Percentiles rank a stretch among this genome's conserved stretches.
Conservation (phyloP, 257 asterid species). For the Solanum gracilifrons region DNA sequence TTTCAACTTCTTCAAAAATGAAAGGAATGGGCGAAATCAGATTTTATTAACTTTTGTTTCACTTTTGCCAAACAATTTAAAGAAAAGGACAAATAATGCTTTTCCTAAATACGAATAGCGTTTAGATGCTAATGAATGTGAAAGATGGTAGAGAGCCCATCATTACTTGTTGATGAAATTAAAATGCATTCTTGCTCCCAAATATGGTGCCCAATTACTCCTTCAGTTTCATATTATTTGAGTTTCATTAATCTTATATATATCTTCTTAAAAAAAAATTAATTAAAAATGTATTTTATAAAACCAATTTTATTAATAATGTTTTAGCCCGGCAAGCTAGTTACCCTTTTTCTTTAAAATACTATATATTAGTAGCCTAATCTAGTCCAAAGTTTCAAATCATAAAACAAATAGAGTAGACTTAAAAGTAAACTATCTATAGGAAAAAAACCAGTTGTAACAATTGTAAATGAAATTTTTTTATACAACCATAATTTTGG, state of each 20-base stretch:
- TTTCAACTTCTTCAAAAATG: background rate
- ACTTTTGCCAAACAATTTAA: background rate
- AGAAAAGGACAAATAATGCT: background rate
- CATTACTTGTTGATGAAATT: background rate
- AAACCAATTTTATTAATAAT: no score
- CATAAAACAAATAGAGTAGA: background rate
- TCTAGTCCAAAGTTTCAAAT: background rate
- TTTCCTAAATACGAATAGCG: background rate
- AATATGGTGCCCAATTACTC: no score
- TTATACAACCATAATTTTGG: background rate
- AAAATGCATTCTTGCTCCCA: no score
- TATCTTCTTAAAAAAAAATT: no score
- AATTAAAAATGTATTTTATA: no score
- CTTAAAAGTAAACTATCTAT: background rate
- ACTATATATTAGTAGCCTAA: background rate
- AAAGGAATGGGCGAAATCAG: background rate
- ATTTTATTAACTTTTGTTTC: background rate
- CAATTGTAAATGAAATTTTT: background rate
- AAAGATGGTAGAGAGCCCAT: background rate
- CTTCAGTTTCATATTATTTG: no score
- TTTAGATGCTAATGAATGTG: background rate
- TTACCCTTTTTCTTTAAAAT: no score
- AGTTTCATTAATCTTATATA: background rate
- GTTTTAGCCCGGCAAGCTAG: no score
- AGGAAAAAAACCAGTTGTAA: background rate